Evolutionary conservation across 345 rosid genomes (phyloP), one percentile per base, ranked within the genome.

Genomic region (Arabidopsis arenosa): DNA sequence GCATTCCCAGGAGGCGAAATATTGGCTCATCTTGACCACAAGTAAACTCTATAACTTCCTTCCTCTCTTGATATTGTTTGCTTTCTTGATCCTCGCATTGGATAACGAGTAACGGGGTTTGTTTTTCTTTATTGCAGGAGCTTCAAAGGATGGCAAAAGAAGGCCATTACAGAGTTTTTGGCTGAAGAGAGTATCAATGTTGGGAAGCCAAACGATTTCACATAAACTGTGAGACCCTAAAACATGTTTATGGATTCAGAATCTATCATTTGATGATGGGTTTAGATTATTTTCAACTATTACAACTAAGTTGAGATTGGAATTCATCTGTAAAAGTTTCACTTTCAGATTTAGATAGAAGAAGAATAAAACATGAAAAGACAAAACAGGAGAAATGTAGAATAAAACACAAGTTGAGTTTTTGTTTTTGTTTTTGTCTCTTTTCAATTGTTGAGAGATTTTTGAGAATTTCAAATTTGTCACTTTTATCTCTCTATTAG

Each of bases 1-100:
- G 87, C 95, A 57, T 94, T 94, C 68, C 98, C 97, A 0, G 88
- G 92, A 4, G 98, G 95, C 32, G 88, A 92, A 72, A 75, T 94
- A 75, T 35, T 92, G 72, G 98, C 95, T 26, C 98, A 94, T 81
- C 91, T 94, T 75, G 98, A 94, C 82, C 93, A 92, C 28, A 94
- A 94, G 98, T 94, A 80, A 83, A 91, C 18, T 48, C 40, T 14
- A 10, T 0, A 68, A 26, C 39, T 12, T 37, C 65, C 30, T 54
- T 52, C 17, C 53, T 44, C 13, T 57, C 41, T 11, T 15, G 4
- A 60, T 26, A 28, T 56, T 54, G 64, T 35, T 52, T 18, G 21
- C 30, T 28, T 28, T 28, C 30, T 28, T 40, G 35, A 26, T 45
- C 47, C 23, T 55, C 7, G 0, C 3, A 39, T 17, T 37, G 58